A percentile compares a stretch with the other conserved stretches of the same genome.
These are phyloP conservation scores for Vitellaria paradoxa DNA, from an alignment of 179 eudicot species.

Conservation along the genomic window DNA sequence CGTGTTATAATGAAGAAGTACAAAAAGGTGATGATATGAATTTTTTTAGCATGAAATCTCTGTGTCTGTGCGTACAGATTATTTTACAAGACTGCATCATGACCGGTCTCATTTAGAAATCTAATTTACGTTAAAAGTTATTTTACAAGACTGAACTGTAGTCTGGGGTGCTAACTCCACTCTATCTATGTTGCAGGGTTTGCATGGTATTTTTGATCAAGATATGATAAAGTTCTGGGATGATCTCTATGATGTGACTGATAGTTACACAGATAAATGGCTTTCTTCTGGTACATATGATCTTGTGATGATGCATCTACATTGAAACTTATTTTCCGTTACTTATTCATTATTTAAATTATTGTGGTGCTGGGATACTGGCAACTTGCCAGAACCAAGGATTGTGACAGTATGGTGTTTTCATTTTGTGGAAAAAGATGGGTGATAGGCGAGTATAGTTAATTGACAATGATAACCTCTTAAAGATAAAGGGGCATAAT, in stretches of 20 bases:
- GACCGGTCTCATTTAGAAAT: background rate
- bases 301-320: slow-evolving; percentile 11
- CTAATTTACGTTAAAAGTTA: background rate
- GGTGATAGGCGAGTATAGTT: background rate
- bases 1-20: slow-evolving; percentile 65
- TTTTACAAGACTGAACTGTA: background rate
- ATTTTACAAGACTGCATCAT: too few species aligned
- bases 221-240: slow-evolving; percentile 60
- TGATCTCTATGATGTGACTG: slow-evolving; percentile 71
- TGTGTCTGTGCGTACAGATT: background rate
- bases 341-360: background rate
- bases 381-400: background rate
- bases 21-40: slow-evolving; percentile 49
- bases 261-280: slow-evolving; percentile 85
- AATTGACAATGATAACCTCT: background rate
- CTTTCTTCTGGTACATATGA: slow-evolving; percentile 77
- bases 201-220: slow-evolving; percentile 57
- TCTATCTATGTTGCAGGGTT: slow-evolving; percentile 52
- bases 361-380: slow-evolving; percentile 3
- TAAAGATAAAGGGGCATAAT: background rate
- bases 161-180: background rate
- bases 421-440: background rate
- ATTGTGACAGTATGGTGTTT: background rate
- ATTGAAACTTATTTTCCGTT: background rate
- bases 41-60: slow-evolving; percentile 1